Conservation (phyloP, 805 yeast species). For the Sporopachydermia lactativora region DNA sequence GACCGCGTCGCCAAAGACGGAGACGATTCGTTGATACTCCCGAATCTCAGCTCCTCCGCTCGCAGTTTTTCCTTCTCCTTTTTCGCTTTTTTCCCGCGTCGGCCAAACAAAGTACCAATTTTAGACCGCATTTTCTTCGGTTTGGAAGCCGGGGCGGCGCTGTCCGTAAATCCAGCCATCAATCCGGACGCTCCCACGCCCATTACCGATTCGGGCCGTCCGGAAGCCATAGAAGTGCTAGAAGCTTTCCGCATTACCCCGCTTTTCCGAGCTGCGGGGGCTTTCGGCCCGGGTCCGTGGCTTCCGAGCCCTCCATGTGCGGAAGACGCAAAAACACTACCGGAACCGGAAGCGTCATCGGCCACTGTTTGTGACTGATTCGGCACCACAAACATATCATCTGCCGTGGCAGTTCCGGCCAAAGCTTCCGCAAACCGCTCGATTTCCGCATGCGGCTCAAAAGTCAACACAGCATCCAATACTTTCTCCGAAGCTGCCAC, state of each 20-base stretch:
- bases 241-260: constrained; percentile 3
- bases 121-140: constrained; percentile 38
- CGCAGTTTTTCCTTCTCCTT: constrained; percentile 5
- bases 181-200: constrained; percentile 6
- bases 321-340: constrained; percentile 7
- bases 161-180: constrained; percentile 4
- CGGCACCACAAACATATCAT: too few relatives aligned
- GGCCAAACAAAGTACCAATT: constrained; percentile 65
- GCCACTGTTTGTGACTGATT: constrained; percentile 4
- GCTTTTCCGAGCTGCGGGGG: constrained; percentile 6
- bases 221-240: constrained; percentile 5
- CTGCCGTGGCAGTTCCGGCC: constrained; percentile 10
- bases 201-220: constrained; percentile 5
- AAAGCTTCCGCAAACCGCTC: constrained; percentile 34
- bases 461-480: constrained; percentile 49
- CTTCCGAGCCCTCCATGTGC: neutral
- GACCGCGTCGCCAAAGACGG: constrained; percentile 4
- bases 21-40: constrained; percentile 5
- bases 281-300: constrained; percentile 3
- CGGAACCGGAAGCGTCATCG: constrained; percentile 9
- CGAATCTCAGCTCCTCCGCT: constrained; percentile 10
- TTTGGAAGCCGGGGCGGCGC: neutral
- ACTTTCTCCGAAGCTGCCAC: constrained; percentile 44
- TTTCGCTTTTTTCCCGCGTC: constrained; percentile 34
- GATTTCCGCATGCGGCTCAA: constrained; percentile 48